Base-by-base conservation (phyloP, 1,284 basidiomycete species). In the Cystobasidiaceae sp. region DNA sequence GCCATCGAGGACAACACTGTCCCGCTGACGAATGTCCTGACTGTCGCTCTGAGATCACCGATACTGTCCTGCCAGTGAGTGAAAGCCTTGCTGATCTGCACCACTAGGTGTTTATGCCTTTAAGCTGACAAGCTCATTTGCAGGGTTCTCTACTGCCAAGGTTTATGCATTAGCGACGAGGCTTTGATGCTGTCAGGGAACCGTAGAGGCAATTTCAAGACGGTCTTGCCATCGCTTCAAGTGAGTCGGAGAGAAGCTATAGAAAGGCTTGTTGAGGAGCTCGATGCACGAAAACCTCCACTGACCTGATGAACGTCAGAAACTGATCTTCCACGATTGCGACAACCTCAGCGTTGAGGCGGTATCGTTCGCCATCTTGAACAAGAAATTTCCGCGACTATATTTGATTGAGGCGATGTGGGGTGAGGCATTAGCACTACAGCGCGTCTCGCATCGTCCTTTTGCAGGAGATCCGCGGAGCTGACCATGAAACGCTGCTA, bases 31-130 rank as follows among this genome's bases (percentile, higher is more conserved):
- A 21, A 23, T 2, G 54, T 56, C 4, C 9, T 56, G 17, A 41
- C 41, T 28, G 13, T 56, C 6, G 54, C 54, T 23, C 41, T 27
- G 1, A 27, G 17, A 32, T n/a, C 23, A 11, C 54, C 54, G n/a
- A 27, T 56, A n/a, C 27, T 56, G 39, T 43, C 54, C 7, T 56
- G 54, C 54, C 32, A 44, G 54, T 56, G 21, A 27, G 54, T 30
- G 1, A 13, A 2, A 2, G 1, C 2, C 28, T 37, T 30, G 19
- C 5, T 39, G 11, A 39, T 11, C n/a, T 39, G 37, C n/a, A 39
- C n/a, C 11, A 11, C 37, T 39, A 39, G 11, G 11, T 11, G 11
- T 39, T n/a, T 11, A 39, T 39, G 11, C 37, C n/a, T 39, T 39
- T 39, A 39, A 39, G n/a, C n/a, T 39, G 37, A 11, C 11, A 13